Base-by-base conservation (phyloP, 2,329 filamentous ascomycete species). In the Aspergillus sp. region DNA sequence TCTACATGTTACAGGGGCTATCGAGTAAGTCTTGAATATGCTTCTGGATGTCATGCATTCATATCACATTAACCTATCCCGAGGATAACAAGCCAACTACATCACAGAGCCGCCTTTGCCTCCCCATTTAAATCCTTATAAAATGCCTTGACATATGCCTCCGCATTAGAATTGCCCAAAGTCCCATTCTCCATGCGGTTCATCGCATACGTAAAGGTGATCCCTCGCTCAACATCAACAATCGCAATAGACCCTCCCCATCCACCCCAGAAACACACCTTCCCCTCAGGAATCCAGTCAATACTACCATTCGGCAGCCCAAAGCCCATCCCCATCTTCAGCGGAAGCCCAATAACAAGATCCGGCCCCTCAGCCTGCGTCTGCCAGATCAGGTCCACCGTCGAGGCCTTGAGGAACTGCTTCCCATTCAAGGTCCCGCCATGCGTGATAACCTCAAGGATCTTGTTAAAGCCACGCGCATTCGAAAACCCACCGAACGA, bases 181-280 rank as follows among this genome's bases (percentile, higher is more conserved):
- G 66, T 64, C 6, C 67, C 69, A 2, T 15, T 1, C 1, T 54
- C 65, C 76, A 81, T 79, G 54, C 73, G 77, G 57, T 80, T 81
- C 78, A 81, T 80, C 2, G 69, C 65, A 66, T 81, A 82, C 0
- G 67, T 64, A 30, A 81, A 73, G 0, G 79, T 81, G 57, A 81
- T 63, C 15, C 68, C 63, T 2, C 72, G 63, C 33, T 79, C 75
- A 5, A 73, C 40, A 61, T 82, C 80, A 70, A 81, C 77, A 27
- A 81, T 58, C 3, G 71, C 60, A 1, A 78, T 55, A 0, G 78
- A 79, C 0, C 80, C 79, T 11, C 79, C 79, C 73, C 73, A 80
- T 0, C 79, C 79, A 22, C 72, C 70, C 78, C 80, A 81, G 55
- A 72, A 79, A 45, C 72, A 73, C 3, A 67, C 58, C 5, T 64